phyloP scores from a whole-genome alignment of 805 yeast species.

The Starmerella scarabaei region DNA sequence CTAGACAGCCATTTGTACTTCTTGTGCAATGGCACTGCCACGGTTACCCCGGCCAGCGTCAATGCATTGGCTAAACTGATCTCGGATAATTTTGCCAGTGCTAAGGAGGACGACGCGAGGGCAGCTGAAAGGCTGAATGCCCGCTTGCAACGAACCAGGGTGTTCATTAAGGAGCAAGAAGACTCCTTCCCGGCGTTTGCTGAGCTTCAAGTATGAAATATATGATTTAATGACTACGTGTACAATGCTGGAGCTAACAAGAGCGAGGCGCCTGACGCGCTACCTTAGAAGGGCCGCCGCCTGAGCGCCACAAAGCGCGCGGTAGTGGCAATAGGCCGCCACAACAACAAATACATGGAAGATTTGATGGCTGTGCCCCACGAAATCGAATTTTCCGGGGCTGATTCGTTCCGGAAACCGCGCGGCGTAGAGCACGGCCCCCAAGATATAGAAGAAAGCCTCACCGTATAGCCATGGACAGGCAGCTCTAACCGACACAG shows the following conservation, averaged over 20 bases:
- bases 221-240: not conserved
- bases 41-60: conserved; percentile 58
- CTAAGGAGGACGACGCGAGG: conserved; percentile 25
- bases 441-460: conserved; percentile 61
- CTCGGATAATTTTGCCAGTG: conserved; percentile 27
- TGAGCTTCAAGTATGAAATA: conserved; percentile 4
- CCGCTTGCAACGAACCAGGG: conserved; percentile 2
- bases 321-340: conserved; percentile 64
- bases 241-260: too few species aligned
- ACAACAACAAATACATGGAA: conserved; percentile 66
- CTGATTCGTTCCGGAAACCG: conserved; percentile 61
- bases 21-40: conserved; percentile 64
- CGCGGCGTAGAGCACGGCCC: conserved; percentile 67
- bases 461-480: conserved; percentile 53
- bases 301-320: conserved; percentile 9
- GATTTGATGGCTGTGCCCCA: conserved; percentile 77
- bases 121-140: conserved; percentile 12
- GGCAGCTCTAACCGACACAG: conserved; percentile 40
- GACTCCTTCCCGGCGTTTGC: conserved; percentile 27
- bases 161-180: conserved; percentile 3
- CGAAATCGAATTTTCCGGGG: conserved; percentile 53
- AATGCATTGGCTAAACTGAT: conserved; percentile 80
- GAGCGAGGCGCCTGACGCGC: too few species aligned
- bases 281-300: conserved; percentile 1
- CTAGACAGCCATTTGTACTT: conserved; percentile 75